Evolutionary conservation across 2,329 filamentous ascomycete species (phyloP).

Genomic region (Nothopassalora personata): DNA sequence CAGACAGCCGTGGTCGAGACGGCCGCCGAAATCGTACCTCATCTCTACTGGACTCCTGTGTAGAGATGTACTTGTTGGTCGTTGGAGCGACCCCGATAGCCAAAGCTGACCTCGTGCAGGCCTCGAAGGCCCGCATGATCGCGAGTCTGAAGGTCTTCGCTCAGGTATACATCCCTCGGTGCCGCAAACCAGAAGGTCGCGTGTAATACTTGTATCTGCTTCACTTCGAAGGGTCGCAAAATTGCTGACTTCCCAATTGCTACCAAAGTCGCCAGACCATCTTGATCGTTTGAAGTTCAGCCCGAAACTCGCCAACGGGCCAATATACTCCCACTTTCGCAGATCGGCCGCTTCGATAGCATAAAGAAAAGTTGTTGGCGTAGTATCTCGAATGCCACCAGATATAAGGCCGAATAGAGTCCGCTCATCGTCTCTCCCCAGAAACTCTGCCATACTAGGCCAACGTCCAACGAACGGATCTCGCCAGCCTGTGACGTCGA

Average conservation of each 20-base stretch:
- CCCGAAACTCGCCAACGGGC: constrained; percentile 39
- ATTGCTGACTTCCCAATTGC: constrained; percentile 50
- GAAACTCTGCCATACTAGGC: constrained; percentile 23
- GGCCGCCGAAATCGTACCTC: constrained; percentile 39
- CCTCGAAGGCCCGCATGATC: constrained; percentile 23
- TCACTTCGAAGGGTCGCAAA: constrained; percentile 39
- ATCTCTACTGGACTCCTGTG: constrained; percentile 21
- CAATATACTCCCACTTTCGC: constrained; percentile 43
- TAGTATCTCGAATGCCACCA: constrained; percentile 40
- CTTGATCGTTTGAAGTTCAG: constrained; percentile 37
- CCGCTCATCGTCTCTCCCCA: constrained; percentile 13
- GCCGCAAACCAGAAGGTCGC: constrained; percentile 44
- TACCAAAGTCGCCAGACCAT: constrained; percentile 48
- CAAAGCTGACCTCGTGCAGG: constrained; percentile 38
- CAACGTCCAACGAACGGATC: constrained; percentile 38
- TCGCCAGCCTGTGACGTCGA: constrained; percentile 40
- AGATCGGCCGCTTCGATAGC: constrained; percentile 38
- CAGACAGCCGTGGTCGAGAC: constrained; percentile 45
- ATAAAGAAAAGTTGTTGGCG: constrained; percentile 47
- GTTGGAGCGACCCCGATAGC: constrained; percentile 38
- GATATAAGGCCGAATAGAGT: constrained; percentile 46
- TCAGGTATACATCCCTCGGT: constrained; percentile 39
- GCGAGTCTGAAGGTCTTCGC: constrained; percentile 11
- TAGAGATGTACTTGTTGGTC: not conserved
- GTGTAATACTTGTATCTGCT: constrained; percentile 22